phyloP scores from a whole-genome alignment of 164 flowering plant species.

The Vitis riparia region DNA sequence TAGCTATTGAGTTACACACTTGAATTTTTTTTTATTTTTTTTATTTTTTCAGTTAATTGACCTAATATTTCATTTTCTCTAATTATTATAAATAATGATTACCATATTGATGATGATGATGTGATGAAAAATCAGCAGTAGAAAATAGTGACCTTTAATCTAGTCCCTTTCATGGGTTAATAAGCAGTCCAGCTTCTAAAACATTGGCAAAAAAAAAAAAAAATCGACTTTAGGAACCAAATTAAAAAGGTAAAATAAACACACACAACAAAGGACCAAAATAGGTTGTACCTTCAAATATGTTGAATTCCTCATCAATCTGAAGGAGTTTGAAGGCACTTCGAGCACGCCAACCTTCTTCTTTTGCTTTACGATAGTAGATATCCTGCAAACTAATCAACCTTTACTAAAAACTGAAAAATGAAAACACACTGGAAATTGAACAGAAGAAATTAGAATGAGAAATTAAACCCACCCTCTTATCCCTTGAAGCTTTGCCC shows the following conservation, averaged over 20 bases:
- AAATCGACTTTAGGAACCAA: no score
- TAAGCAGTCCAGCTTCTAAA: no score
- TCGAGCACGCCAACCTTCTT: conserved; percentile 99
- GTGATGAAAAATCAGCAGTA: no score
- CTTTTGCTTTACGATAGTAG: conserved; percentile 92
- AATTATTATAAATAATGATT: no score
- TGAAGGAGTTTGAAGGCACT: conserved; percentile 98
- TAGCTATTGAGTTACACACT: no score
- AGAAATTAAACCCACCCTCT: conserved; percentile 53
- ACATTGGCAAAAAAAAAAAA: no score
- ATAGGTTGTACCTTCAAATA: conserved; percentile 57
- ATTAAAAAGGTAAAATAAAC: not conserved
- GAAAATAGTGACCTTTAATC: no score
- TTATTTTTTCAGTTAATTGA: no score
- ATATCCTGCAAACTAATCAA: conserved; percentile 59
- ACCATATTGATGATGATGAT: no score
- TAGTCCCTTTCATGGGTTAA: no score
- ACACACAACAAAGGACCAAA: not conserved
- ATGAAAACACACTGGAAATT: not conserved
- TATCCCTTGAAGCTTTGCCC: conserved; percentile 97
- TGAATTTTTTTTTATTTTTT: no score
- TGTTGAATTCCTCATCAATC: conserved; percentile 93
- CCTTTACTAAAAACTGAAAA: not conserved
- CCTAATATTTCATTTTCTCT: no score
- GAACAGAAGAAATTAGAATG: not conserved